Percentiles rank a stretch among this genome's conserved stretches.
Evolutionary conservation across 176 grass and related monocot species (phyloP).

Genomic region (Phyllostachys edulis): DNA sequence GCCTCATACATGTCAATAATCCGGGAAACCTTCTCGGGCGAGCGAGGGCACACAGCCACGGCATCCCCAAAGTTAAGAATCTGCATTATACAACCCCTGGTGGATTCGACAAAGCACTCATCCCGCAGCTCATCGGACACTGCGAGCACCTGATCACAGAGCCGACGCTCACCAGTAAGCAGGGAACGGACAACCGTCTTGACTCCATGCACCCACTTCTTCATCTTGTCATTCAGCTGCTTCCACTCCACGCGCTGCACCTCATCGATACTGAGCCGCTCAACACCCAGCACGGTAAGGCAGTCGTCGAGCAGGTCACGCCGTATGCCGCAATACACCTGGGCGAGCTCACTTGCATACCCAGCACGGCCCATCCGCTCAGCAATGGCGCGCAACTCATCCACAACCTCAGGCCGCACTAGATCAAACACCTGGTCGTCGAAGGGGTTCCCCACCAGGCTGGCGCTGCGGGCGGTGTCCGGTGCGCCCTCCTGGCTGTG

Average conservation of each 20-base stretch:
- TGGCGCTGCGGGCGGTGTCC: conserved; percentile 51
- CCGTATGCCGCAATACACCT: conserved; percentile 73
- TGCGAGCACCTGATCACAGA: conserved; percentile 71
- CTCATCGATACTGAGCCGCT: conserved; percentile 92
- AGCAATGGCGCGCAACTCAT: conserved; percentile 54
- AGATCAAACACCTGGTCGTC: conserved; percentile 78
- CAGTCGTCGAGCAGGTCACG: conserved; percentile 85
- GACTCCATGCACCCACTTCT: conserved; percentile 90
- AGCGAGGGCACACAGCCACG: conserved; percentile 67
- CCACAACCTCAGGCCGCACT: conserved; percentile 56
- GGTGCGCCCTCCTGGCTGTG: conserved; percentile 49
- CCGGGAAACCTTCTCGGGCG: conserved; percentile 82
- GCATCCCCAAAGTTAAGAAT: conserved; percentile 90
- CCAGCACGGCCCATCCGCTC: conserved; percentile 72
- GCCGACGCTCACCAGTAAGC: conserved; percentile 62
- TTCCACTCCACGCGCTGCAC: conserved; percentile 86
- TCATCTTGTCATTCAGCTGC: conserved; percentile 88
- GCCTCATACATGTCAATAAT: conserved; percentile 96
- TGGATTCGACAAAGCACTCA: conserved; percentile 81
- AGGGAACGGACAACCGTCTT: conserved; percentile 68
- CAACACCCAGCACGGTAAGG: conserved; percentile 69
- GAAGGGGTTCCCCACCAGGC: conserved; percentile 41
- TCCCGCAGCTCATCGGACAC: conserved; percentile 63
- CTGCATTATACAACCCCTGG: conserved; percentile 83
- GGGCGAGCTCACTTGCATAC: conserved; percentile 64